phyloP scores from a whole-genome alignment of 2,329 filamentous ascomycete genomes.

The Atkinsonella texensis region DNA sequence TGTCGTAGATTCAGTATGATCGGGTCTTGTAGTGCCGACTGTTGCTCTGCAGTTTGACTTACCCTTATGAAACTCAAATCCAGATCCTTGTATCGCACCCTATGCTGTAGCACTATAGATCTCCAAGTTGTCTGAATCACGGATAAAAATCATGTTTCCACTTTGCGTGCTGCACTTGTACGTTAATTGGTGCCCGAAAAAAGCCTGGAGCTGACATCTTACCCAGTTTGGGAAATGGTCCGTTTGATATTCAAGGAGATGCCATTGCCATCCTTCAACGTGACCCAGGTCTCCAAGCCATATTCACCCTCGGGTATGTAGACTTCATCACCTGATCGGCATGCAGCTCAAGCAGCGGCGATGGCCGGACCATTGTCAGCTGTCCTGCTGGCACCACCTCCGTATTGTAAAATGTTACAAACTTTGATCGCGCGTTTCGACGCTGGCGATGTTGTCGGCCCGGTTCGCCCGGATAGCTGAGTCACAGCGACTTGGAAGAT shows the following conservation, averaged over 20 bases:
- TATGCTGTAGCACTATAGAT: neutral
- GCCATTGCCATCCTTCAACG: neutral
- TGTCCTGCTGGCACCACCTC: neutral
- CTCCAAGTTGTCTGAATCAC: neutral
- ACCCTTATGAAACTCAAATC: neutral
- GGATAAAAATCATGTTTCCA: neutral
- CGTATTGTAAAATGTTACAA: neutral
- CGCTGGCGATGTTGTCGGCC: neutral
- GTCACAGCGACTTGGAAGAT: neutral
- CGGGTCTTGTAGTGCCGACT: too few relatives aligned
- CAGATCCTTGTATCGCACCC: constrained; percentile 1
- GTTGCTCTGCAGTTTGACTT: neutral
- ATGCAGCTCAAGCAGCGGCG: neutral
- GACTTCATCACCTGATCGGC: neutral
- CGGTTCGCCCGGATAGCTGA: neutral
- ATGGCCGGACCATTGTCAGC: neutral
- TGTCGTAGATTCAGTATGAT: too few relatives aligned
- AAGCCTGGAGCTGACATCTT: neutral
- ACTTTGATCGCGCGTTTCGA: neutral
- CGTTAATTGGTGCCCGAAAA: neutral
- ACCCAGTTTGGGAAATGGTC: neutral
- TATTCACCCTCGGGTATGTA: neutral
- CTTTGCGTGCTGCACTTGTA: neutral
- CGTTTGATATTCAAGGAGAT: neutral
- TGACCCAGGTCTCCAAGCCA: neutral